Base-by-base conservation (phyloP, 2,329 filamentous ascomycete genomes). In the Alternaria metachromatica region DNA sequence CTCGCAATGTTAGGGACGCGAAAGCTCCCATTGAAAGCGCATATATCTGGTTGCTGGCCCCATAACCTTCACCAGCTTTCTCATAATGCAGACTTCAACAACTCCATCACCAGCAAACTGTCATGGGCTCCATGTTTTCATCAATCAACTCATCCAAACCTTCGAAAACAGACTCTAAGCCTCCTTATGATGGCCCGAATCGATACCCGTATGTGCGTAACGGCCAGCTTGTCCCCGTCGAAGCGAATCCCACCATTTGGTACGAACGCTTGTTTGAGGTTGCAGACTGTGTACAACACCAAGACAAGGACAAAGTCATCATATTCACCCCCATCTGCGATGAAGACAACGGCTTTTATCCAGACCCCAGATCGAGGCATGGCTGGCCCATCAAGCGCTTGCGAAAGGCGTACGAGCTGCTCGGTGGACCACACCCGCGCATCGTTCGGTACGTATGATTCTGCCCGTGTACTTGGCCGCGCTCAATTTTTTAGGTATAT, bases 21-120 rank as follows among this genome's bases (percentile, higher is more conserved):
- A n/a, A 0, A 0, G 15, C 1, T 10, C 15, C 15, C 33, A 10
- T n/a, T 37, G 33, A 9, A n/a, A 37, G 15, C 15, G 4, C 8
- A 8, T 37, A 37, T n/a, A 37, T 37, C 33, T 37, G 15, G 33
- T 3, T n/a, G 33, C 33, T 9, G 3, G 33, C 1, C 33, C 33
- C 33, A 37, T 37, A n/a, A n/a, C 7, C 15, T 37, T 37, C 3
- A 37, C 15, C 33, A n/a, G 33, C 33, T 9, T 37, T 37, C 15
- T n/a, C 15, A n/a, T 10, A n/a, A 2, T 4, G 15, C 15, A n/a
- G 15, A 37, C 33, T 5, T 3, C 1, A 37, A 37, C 7, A n/a
- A 5, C 4, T 37, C 15, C 15, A 37, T 37, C 33, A 9, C 2
- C 33, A 37, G 15, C 4, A 5, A 37, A 37, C 33, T 10, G 4